A percentile compares a stretch with the other conserved stretches of the same genome.
Evolutionary conservation across 2,329 filamentous ascomycete species (phyloP).

Genomic region (Claviceps africana): DNA sequence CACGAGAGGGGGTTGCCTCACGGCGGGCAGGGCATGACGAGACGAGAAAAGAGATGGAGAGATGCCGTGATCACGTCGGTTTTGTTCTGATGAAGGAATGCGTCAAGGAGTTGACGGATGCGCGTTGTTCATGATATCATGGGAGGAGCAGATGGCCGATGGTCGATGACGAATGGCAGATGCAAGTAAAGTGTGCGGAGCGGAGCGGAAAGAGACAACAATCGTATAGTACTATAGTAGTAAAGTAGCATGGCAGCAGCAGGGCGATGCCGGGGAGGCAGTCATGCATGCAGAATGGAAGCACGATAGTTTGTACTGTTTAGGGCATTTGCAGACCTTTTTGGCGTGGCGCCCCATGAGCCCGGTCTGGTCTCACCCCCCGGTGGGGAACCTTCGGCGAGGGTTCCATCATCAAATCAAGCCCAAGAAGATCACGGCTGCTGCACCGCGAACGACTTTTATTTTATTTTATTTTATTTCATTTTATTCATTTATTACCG

Average conservation of each 20-base stretch:
- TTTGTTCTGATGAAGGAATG: background rate
- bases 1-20: background rate
- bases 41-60: constrained; percentile 1
- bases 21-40: background rate
- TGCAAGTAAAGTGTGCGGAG: constrained; percentile 1
- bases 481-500: too few species aligned
- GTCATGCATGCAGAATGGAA: background rate
- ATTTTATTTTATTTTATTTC: too few species aligned
- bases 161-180: constrained; percentile 4
- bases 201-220: background rate
- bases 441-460: too few species aligned
- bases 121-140: constrained; percentile 4
- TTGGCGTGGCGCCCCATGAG: too few species aligned
- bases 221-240: constrained; percentile 1
- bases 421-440: too few species aligned
- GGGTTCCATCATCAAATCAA: too few species aligned
- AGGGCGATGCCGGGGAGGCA: background rate
- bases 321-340: too few species aligned
- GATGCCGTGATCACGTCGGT: background rate
- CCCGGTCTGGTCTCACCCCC: too few species aligned
- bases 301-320: background rate
- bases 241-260: background rate
- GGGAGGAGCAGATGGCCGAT: background rate
- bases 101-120: background rate
- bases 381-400: too few species aligned